Base-by-base conservation (phyloP, 2,329 filamentous ascomycete species). In the Diaporthe ilicicola region DNA sequence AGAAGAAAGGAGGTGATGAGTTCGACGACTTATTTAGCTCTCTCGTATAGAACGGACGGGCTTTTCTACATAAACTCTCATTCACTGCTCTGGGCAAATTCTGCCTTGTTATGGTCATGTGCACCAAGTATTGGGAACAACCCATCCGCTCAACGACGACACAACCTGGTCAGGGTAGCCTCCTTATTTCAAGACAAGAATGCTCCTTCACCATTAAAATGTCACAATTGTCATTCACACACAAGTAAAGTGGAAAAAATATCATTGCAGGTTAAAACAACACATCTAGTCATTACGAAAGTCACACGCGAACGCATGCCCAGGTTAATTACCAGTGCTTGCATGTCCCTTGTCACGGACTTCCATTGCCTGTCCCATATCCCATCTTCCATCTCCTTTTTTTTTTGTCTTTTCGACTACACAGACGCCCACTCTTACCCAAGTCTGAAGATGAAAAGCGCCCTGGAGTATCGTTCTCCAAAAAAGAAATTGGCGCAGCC, bases 21-120 rank as follows among this genome's bases (percentile, higher is more conserved):
- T 92, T 95, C 69, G 93, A 94, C 73, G 90, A 91, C 77, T 80
- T 95, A 29, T 96, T 96, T 77, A 86, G 85, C 66, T 87, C 87
- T 12, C 79, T 93, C 12, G 75, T 88, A 51, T 87, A 73, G 81
- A 22, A 46, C n/a, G 15, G 53, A 44, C n/a, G 24, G 37, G 19
- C 13, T 29, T n/a, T 15, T 22, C 10, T 34, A 48, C 42, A 62
- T 42, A 59, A 67, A 59, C 39, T 46, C 5, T 64, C 34, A 39
- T 17, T 37, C 15, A 22, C 15, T 50, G 51, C 51, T 37, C 29
- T 34, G 15, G 19, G 53, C 19, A 27, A 13, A 22, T 22, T 6
- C n/a, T 22, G 17, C 6, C 8, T 54, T 32, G 17, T 12, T 19
- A 24, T 34, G 15, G 8, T 10, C 27, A 32, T 34, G 9, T 34